Percentiles rank a stretch among this genome's conserved stretches.
Evolutionary conservation across 78 protist genomes (phyloP).

Genomic region (Thecamonas trahens): DNA sequence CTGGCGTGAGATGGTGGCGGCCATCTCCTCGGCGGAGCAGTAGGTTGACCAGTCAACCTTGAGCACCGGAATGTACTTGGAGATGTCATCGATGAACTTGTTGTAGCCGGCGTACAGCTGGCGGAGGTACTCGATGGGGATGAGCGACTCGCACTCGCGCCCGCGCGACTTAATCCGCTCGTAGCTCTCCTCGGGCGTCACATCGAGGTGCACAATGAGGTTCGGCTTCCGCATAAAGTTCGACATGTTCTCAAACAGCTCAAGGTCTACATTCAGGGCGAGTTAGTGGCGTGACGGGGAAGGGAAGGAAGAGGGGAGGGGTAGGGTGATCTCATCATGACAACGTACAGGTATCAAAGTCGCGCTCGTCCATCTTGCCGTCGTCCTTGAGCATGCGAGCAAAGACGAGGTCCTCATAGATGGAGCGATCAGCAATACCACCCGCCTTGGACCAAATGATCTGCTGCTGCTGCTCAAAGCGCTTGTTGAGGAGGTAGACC

Average conservation of each 20-base stretch:
- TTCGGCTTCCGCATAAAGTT: slow-evolving; percentile 69
- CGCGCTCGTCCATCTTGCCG: slow-evolving; percentile 52
- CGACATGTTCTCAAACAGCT: slow-evolving; percentile 50
- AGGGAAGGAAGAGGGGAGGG: too few species aligned
- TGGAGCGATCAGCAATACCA: slow-evolving; percentile 63
- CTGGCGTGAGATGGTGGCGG: too few species aligned
- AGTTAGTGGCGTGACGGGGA: too few species aligned
- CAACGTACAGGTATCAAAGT: slow-evolving; percentile 63
- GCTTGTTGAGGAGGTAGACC: slow-evolving; percentile 56
- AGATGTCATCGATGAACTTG: slow-evolving; percentile 44
- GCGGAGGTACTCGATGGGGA: slow-evolving; percentile 48
- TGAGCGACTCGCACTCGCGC: slow-evolving; percentile 55
- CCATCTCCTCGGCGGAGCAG: too few species aligned
- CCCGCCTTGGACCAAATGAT: slow-evolving; percentile 44
- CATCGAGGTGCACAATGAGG: slow-evolving; percentile 64
- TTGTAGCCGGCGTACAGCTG: slow-evolving; percentile 42
- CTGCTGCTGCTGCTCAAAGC: slow-evolving; percentile 60
- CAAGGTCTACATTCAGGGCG: too few species aligned
- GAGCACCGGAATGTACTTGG: slow-evolving; percentile 56
- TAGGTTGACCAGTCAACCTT: slow-evolving; percentile 57
- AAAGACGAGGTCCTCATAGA: slow-evolving; percentile 70
- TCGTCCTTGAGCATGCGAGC: slow-evolving; percentile 52
- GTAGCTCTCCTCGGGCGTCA: slow-evolving; percentile 60
- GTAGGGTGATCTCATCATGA: too few species aligned
- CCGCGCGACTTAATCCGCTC: slow-evolving; percentile 42